Evolutionary conservation across 176 grass and related monocot genomes (phyloP), one percentile per base, ranked within the genome.

Genomic region (Eleusine indica): DNA sequence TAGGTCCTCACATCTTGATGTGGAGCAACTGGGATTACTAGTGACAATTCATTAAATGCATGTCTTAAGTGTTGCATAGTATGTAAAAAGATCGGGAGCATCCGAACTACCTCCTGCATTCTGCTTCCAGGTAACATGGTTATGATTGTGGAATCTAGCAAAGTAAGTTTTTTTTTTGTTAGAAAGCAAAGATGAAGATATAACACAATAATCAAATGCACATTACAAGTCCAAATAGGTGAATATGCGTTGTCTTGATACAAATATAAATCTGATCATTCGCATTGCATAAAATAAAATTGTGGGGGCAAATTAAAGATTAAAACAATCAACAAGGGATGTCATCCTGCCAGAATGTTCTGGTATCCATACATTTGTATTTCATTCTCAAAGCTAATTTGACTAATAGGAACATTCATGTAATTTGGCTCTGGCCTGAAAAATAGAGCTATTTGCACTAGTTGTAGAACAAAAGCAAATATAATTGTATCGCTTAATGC

Each of bases 91-190:
- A 95, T 91, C 38, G 96, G 96, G 81, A 98, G 93, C 85, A 98
- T 98, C 22, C 85, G 73, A 74, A 73, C 92, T 56, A 95, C 96
- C 83, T 95, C 96, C 87, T 98, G 96, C 81, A 98, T 78, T 85
- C 96, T 91, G 87, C 96, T 98, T 89, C 96, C 93, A 85, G 96
- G 96, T 51, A 95, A 68, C 75, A 98, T 84, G 67, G 87, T 93
- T 84, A 98, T 78, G 70, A 98, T 86, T 66, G 87, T 98, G 42
- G 87, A 62, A 76, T 88, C 96, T 98, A 88, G 44, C 76, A 91
- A 77, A 75, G 69, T 40, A 61, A 21, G 48, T 51, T 51, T 80
- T 73, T 25, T 69, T 87, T 44, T 81, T 71, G 67, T 94, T 61
- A 91, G 78, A 68, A 80, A 80, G 66, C 1, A 1, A 30, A 78